Base-by-base conservation (phyloP, 2,329 filamentous ascomycete genomes). In the Pezicula radicicola region DNA sequence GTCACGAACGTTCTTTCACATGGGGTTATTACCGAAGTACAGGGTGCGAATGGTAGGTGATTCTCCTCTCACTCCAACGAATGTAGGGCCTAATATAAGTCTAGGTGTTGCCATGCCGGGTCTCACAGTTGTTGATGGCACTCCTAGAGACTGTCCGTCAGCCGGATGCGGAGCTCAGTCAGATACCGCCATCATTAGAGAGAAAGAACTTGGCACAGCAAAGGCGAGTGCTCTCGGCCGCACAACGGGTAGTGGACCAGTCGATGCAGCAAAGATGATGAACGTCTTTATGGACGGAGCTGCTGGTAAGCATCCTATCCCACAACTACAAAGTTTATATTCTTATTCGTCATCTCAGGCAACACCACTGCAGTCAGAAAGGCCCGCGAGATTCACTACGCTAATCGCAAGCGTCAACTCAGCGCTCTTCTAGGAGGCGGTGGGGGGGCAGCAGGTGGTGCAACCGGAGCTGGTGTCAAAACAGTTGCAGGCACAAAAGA, bases 101-200 rank as follows among this genome's bases (percentile, higher is more conserved):
- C n/a, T 43, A 57, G 55, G 46, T 28, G 52, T 55, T 35, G 49
- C 28, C 30, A 55, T 55, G 52, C 52, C 52, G n/a, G 52, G 46
- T 55, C 30, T 55, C n/a, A 50, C 51, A 10, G 41, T 41, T 27
- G n/a, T n/a, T 35, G 28, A 44, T 28, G 39, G 35, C 19, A 49
- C 48, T 44, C 39, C 82, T 28, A 81, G 83, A 59, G 81, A 86
- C 68, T 86, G 82, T 66, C 73, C 77, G 43, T 73, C 71, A 61
- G 80, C 81, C 56, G 54, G 67, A 46, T 85, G 81, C 62, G 83
- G 83, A 53, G 79, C 81, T 7, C 78, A 86, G 66, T 79, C 77
- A 51, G 83, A 87, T 61, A 86, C 83, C 8, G 74, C 82, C 65
- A 84, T 87, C 72, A 86, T 86, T 69, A 79, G 82, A 21, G n/a